These are phyloP conservation scores for Saccharomyces hybrid DNA, from an alignment of 1,139 yeast genomes.

Conservation along the genomic window DNA sequence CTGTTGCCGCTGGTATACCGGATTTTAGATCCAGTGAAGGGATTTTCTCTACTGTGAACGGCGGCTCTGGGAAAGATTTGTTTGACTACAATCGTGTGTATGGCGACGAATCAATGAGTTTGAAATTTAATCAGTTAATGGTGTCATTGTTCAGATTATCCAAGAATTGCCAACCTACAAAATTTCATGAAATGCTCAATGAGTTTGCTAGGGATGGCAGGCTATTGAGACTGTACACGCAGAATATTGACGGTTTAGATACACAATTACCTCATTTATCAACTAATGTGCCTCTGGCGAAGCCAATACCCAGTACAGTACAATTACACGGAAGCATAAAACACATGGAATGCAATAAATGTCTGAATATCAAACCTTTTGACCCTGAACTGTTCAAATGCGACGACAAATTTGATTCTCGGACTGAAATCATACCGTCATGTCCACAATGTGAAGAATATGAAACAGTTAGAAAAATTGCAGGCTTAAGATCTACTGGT, in stretches of 20 bases:
- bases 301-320: constrained; percentile 46
- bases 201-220: constrained; percentile 53
- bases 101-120: constrained; percentile 51
- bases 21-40: constrained; percentile 80
- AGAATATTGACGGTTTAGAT: constrained; percentile 50
- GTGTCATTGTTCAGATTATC: constrained; percentile 53
- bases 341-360: constrained; percentile 66
- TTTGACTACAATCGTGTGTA: constrained; percentile 71
- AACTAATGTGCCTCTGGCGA: constrained; percentile 40
- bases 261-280: constrained; percentile 38
- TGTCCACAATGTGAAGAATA: constrained; percentile 52
- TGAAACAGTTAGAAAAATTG: constrained; percentile 41
- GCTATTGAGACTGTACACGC: constrained; percentile 66
- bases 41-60: constrained; percentile 56
- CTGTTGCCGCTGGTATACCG: constrained; percentile 87
- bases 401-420: constrained; percentile 15
- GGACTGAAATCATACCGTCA: constrained; percentile 35
- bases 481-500: constrained; percentile 70
- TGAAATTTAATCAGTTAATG: constrained; percentile 66
- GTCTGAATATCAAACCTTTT: constrained; percentile 44
- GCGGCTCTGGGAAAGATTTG: constrained; percentile 64
- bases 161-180: constrained; percentile 56
- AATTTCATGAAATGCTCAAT: constrained; percentile 60
- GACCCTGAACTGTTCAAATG: constrained; percentile 36
- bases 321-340: constrained; percentile 78